Percentiles rank a stretch among this genome's conserved stretches.
phyloP scores from a whole-genome alignment of 169 alveolate species.

The Miamiensis avidus region DNA sequence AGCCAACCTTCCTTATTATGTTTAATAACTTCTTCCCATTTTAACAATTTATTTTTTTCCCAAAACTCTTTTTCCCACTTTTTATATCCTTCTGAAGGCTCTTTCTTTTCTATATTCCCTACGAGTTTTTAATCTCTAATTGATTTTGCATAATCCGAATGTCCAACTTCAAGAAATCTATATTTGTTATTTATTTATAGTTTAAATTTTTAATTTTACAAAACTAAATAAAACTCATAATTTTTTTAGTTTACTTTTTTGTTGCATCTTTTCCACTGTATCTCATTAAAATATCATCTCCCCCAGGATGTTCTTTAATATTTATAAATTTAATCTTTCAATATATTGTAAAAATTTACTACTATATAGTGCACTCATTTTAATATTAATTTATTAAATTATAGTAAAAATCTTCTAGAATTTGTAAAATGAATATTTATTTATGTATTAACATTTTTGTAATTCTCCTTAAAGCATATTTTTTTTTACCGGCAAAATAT shows the following conservation, averaged over 20 bases:
- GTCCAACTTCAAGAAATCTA: slow-evolving; percentile 25
- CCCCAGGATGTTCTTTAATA: slow-evolving; percentile 27
- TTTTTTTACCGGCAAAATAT: slow-evolving; percentile 30
- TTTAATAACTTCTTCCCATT: neutral
- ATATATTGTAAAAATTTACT: too few relatives aligned
- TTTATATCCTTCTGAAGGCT: slow-evolving; percentile 3
- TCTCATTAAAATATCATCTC: slow-evolving; percentile 16
- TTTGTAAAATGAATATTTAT: neutral
- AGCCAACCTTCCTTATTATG: neutral
- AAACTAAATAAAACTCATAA: neutral
- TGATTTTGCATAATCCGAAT: slow-evolving; percentile 40
- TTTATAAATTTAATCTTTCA: too few relatives aligned
- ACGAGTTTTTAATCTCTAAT: slow-evolving; percentile 37
- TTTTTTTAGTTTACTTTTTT: neutral
- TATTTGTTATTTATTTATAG: too few relatives aligned
- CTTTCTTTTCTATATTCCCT: slow-evolving; percentile 26
- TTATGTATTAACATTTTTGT: too few relatives aligned
- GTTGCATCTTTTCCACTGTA: slow-evolving; percentile 30
- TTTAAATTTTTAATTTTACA: too few relatives aligned
- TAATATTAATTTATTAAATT: too few relatives aligned
- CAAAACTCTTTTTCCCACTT: slow-evolving; percentile 1
- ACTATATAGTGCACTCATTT: too few relatives aligned
- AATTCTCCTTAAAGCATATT: too few relatives aligned
- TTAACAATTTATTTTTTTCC: neutral
- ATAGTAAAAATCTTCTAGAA: neutral